Base-by-base conservation (phyloP, 2,329 filamentous ascomycete species). In the Sarocladiaceae sp. region DNA sequence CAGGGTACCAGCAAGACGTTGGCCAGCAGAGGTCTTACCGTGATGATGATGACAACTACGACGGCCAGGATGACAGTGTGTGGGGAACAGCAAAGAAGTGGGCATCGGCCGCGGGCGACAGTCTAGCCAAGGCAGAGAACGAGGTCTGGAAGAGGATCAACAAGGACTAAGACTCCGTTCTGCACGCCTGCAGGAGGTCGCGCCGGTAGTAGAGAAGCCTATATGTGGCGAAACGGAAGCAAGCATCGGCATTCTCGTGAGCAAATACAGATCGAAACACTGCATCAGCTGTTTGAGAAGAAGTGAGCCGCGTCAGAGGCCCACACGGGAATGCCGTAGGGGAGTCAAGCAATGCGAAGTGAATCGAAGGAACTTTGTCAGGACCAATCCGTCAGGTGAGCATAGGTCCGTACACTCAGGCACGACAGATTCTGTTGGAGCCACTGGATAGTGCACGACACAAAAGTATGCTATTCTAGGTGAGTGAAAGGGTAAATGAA, bases 71-170 rank as follows among this genome's bases (percentile, higher is more conserved):
- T 17, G 70, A 72, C 3, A 72, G 76, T n/a, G 66, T 82, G 5
- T 82, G 79, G 78, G 72, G 72, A 52, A 66, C 75, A 44, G 80
- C 80, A 11, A 82, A 78, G 71, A 82, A 79, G 64, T 76, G 78
- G 72, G 79, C 77, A 42, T 69, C 73, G 54, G 74, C 73, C 29
- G 82, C 81, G 6, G 81, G 82, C 49, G 76, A 77, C 55, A 80
- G 75, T 62, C 65, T 86, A 25, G 77, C 75, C 8, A 78, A 75
- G 13, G 80, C 79, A 13, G 82, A 86, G 69, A 71, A 69, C 49
- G 80, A 84, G 65, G 75, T 86, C 22, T 86, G 82, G 82, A 78
- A 76, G 66, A 77, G 74, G 61, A 80, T 85, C 62, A 84, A 82
- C 66, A 82, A 80, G 67, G 71, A 78, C 46, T 77, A 71, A 61